These are phyloP conservation scores for Arthrobotrys megalospora DNA, from an alignment of 2,329 filamentous ascomycete genomes.

Conservation along the genomic window DNA sequence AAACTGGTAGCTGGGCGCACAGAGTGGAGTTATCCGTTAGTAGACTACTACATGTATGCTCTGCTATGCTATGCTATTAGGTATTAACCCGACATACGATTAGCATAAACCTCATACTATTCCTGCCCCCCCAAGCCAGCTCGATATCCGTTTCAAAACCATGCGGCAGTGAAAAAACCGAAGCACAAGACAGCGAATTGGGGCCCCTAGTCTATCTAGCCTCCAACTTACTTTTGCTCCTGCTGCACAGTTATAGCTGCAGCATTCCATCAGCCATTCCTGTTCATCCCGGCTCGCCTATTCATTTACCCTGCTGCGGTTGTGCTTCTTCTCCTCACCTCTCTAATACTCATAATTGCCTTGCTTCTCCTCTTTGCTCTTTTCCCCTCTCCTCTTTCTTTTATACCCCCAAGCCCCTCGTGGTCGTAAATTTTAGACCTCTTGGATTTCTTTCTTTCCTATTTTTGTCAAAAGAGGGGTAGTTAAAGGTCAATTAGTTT, in stretches of 20 bases:
- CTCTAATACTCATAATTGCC: constrained; percentile 24
- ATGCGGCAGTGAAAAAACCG: constrained; percentile 48
- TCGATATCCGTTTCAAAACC: constrained; percentile 39
- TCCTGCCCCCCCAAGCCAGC: constrained; percentile 7
- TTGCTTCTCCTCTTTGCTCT: constrained; percentile 32
- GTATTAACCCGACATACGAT: constrained; percentile 10
- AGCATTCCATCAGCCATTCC: constrained; percentile 50
- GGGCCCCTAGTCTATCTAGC: background rate
- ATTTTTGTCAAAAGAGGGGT: constrained; percentile 47
- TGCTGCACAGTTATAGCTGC: constrained; percentile 33
- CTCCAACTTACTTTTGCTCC: background rate
- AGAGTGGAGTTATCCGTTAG: constrained; percentile 29
- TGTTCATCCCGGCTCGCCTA: constrained; percentile 60
- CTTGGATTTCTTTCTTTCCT: constrained; percentile 25
- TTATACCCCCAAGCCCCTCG: constrained; percentile 53
- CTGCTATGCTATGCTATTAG: background rate
- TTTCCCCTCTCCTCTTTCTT: constrained; percentile 6
- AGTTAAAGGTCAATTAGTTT: constrained; percentile 27
- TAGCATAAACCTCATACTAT: constrained; percentile 25
- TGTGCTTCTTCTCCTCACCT: constrained; percentile 24
- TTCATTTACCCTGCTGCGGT: constrained; percentile 57
- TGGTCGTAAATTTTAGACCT: constrained; percentile 20
- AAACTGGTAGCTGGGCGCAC: constrained; percentile 29
- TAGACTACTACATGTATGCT: background rate
- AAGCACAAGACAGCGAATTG: constrained; percentile 25